Evolutionary conservation across 352 stramenopile species (phyloP).

Genomic region (Saprolegnia parasitica): DNA sequence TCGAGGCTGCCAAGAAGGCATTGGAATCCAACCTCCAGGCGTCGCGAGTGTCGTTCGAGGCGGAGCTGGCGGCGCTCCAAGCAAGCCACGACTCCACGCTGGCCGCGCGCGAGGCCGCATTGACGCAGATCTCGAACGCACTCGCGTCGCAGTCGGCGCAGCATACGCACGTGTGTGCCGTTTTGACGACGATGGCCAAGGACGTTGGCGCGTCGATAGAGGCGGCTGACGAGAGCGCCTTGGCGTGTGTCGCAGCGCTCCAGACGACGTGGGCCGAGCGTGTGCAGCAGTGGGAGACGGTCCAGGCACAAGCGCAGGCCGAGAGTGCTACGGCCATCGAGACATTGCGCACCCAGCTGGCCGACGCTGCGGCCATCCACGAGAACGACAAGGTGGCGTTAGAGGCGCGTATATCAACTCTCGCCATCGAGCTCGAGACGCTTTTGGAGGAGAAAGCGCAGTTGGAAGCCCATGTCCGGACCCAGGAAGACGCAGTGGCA

Average conservation of each 20-base stretch:
- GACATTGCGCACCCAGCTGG: too few relatives aligned
- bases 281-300: too few relatives aligned
- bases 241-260: too few relatives aligned
- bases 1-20: background rate
- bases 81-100: background rate
- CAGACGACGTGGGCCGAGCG: too few relatives aligned
- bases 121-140: background rate
- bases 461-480: conserved; percentile 40
- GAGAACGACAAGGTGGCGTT: too few relatives aligned
- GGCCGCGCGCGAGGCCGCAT: background rate
- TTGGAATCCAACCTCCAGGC: background rate
- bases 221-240: background rate
- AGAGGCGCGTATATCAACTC: too few relatives aligned
- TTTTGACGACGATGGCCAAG: background rate
- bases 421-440: background rate
- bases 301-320: too few relatives aligned
- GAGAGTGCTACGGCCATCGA: too few relatives aligned
- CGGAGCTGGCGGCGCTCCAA: background rate
- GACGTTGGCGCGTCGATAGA: background rate
- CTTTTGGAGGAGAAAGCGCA: conserved; percentile 38
- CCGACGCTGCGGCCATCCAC: too few relatives aligned
- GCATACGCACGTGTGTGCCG: background rate
- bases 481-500: conserved; percentile 47
- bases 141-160: background rate
- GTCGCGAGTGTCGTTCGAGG: background rate